Evolutionary conservation across 2,329 filamentous ascomycete species (phyloP).

Genomic region (Pseudomassariella vexata): DNA sequence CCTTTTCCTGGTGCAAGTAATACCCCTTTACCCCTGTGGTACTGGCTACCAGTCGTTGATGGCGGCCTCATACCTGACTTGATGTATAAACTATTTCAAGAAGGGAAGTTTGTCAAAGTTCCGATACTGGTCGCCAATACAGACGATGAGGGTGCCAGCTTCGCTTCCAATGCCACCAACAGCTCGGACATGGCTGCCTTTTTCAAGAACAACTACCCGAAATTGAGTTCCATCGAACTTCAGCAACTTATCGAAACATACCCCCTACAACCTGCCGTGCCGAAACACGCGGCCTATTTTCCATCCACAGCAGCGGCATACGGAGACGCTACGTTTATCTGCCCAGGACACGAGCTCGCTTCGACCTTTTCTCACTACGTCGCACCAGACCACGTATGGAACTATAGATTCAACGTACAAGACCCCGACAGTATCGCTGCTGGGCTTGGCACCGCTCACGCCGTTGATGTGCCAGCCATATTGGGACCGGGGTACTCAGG

Average conservation of each 20-base stretch:
- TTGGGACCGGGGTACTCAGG: slow-evolving; percentile 38
- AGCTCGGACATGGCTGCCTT: slow-evolving; percentile 41
- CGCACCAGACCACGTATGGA: slow-evolving; percentile 42
- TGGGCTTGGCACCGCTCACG: slow-evolving; percentile 59
- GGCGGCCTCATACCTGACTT: slow-evolving; percentile 38
- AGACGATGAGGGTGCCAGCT: slow-evolving; percentile 58
- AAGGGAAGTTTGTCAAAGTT: slow-evolving; percentile 42
- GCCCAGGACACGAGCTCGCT: slow-evolving; percentile 50
- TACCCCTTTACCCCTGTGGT: slow-evolving; percentile 37
- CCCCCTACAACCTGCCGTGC: slow-evolving; percentile 26
- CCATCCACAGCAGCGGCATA: slow-evolving; percentile 16
- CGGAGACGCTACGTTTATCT: slow-evolving; percentile 44
- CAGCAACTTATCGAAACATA: slow-evolving; percentile 38
- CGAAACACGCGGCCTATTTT: slow-evolving; percentile 36
- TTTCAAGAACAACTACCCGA: slow-evolving; percentile 22
- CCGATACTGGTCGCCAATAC: slow-evolving; percentile 46
- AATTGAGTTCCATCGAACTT: slow-evolving; percentile 45
- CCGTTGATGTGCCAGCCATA: slow-evolving; percentile 57
- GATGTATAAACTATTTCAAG: slow-evolving; percentile 36
- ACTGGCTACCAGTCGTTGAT: slow-evolving; percentile 35
- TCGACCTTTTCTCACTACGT: slow-evolving; percentile 33
- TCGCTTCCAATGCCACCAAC: slow-evolving; percentile 34
- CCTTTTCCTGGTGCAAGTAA: slow-evolving; percentile 20
- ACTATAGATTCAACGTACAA: slow-evolving; percentile 62
- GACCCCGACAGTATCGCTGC: slow-evolving; percentile 42